Evolutionary conservation across 495 filamentous ascomycete species (phyloP), one percentile per base, ranked within the genome.

Genomic region (Zalerion maritima): DNA sequence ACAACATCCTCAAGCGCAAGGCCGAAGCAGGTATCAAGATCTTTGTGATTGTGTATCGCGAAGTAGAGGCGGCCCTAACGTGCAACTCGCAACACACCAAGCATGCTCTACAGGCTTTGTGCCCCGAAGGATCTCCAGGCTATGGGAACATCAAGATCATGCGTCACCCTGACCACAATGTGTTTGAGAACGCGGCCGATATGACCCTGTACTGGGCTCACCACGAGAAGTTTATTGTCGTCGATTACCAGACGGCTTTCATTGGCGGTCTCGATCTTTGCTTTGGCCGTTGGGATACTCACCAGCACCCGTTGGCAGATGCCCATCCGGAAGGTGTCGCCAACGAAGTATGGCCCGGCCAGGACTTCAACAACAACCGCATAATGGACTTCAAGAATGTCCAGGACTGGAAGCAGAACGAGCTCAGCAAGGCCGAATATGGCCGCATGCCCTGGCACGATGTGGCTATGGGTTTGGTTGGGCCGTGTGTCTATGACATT

Each of bases 131-230:
- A 7, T 67, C 62, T 1, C 75, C 71, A 0, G 87, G 87, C 0
- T 60, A 81, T 44, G 81, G 81, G 8, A 96, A 96, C 43, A 94
- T 96, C 49, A 64, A 55, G 5, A 66, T 93, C 19, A 77, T 96
- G 73, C 72, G 87, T 14, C 87, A 96, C 54, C 87, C 87, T 2
- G 87, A 97, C 49, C 87, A 97, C 52, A 92, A 93, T 40, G 67
- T 93, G 19, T 70, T 96, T 22, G 84, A 93, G 42, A 94, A 96
- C 47, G 81, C 74, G 1, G 81, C 81, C 6, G 87, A 96, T 36
- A 93, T 93, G 85, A 94, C 84, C 0, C 81, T 94, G 45, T 94
- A 94, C 55, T 96, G 87, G 87, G 87, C 87, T 0, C 87, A 96
- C 47, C 87, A 96, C 47, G 87, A 96, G 46, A 96, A 96, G 44